Base-by-base conservation (phyloP, 768 basidiomycete genomes). In the Suillus bovinus region DNA sequence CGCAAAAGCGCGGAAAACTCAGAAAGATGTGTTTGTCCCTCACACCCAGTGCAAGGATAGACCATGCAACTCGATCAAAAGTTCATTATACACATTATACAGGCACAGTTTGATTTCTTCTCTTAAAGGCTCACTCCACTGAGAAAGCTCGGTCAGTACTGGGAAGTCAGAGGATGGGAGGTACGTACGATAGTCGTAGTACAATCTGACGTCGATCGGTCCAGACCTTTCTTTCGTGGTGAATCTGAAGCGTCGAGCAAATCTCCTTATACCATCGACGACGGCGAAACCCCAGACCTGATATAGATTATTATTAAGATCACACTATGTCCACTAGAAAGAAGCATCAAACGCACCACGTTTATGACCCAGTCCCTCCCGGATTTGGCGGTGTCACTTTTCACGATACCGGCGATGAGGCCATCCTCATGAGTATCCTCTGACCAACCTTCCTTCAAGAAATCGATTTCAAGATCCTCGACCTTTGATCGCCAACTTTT, bases 381-480 rank as follows among this genome's bases (percentile, higher is more conserved):
- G 65, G 83, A 86, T 79, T 86, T 87, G 5, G 78, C 72, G 3
- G 85, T 86, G 62, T 89, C 80, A 67, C 86, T 88, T 67, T 81
- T 75, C 29, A 81, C 76, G 10, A 61, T 58, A 2, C 73, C 67
- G 27, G 70, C 58, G 53, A 80, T 74, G n/a, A 68, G 63, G 20
- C 72, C 74, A 22, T 75, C 63, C 59, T 68, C 66, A n/a, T 62
- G 44, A 7, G 71, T 69, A 36, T 76, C 76, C 5, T 69, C 69
- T 20, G 70, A 56, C 77, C 78, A 80, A 24, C 70, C 77, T 13
- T 66, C 62, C 66, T 67, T 73, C 49, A 79, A 64, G 62, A 62
- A 66, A 44, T 74, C 73, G 39, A 77, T 73, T 7, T 77, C 77
- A 17, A 83, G 70, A 22, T 81, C 80, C 1, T 80, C 79, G 2